These are phyloP conservation scores for Tetracladium setigerum DNA, from an alignment of 495 filamentous ascomycete genomes.

Conservation along the genomic window DNA sequence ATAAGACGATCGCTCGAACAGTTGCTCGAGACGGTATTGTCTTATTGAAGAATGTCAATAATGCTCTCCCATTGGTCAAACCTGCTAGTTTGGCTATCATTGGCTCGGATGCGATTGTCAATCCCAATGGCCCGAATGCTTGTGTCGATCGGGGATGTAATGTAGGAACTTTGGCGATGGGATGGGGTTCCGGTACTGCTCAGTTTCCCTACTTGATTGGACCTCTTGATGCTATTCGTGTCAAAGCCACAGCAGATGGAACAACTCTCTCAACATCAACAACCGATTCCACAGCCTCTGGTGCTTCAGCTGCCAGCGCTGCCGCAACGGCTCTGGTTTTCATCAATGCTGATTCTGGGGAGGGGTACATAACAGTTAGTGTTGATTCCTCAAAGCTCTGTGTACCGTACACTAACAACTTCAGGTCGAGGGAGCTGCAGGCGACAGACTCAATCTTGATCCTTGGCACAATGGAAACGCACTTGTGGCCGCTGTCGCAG, in stretches of 20 bases:
- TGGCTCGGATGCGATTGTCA: constrained; percentile 74
- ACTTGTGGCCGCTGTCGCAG: constrained; percentile 68
- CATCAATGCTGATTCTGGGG: constrained; percentile 78
- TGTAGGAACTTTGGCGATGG: constrained; percentile 83
- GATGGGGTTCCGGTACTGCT: constrained; percentile 84
- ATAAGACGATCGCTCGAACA: constrained; percentile 63
- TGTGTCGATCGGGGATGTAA: constrained; percentile 76
- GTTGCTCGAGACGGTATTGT: constrained; percentile 73
- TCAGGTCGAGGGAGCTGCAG: constrained; percentile 68
- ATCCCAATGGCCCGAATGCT: constrained; percentile 73
- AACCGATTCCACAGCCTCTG: constrained; percentile 62
- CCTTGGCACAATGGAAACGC: constrained; percentile 77
- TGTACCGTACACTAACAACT: constrained; percentile 63
- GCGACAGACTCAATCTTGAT: constrained; percentile 88
- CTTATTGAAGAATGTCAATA: constrained; percentile 74
- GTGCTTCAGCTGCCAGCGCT: constrained; percentile 54
- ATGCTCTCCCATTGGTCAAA: constrained; percentile 68
- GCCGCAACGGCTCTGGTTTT: constrained; percentile 71
- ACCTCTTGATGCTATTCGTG: constrained; percentile 77
- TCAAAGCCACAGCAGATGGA: constrained; percentile 52
- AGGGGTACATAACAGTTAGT: constrained; percentile 77
- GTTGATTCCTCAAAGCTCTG: constrained; percentile 58
- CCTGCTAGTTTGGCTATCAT: constrained; percentile 71
- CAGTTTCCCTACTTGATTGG: constrained; percentile 89
- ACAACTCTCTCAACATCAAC: constrained; percentile 62